These are phyloP conservation scores for Albugo laibachii DNA, from an alignment of 352 stramenopile genomes.

Conservation along the genomic window DNA sequence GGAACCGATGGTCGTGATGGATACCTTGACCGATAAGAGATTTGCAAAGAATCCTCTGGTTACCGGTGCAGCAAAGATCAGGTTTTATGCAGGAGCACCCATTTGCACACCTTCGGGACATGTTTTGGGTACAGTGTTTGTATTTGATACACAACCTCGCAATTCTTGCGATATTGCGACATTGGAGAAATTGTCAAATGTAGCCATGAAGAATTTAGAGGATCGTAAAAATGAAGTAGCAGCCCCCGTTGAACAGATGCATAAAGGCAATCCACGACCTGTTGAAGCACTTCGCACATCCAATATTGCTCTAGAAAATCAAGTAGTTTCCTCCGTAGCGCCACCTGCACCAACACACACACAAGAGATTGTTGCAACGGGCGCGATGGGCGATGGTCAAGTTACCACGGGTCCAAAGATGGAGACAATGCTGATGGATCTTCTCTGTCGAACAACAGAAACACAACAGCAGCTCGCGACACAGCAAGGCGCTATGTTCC, in stretches of 20 bases:
- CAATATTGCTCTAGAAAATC: background rate
- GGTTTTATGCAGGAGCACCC: conserved; percentile 66
- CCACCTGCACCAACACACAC: conserved; percentile 23
- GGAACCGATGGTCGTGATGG: conserved; percentile 77
- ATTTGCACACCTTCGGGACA: conserved; percentile 69
- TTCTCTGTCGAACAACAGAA: conserved; percentile 73
- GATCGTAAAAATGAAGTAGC: conserved; percentile 76
- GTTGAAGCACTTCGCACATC: background rate
- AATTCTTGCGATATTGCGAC: conserved; percentile 74
- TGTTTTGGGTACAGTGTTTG: conserved; percentile 68
- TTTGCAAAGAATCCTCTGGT: conserved; percentile 76
- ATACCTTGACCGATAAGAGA: conserved; percentile 68
- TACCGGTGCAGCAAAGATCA: conserved; percentile 65
- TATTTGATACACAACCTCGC: conserved; percentile 72
- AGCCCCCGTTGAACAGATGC: conserved; percentile 20
- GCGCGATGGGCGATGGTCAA: conserved; percentile 54
- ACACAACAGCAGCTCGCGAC: conserved; percentile 80
- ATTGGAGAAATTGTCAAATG: conserved; percentile 73
- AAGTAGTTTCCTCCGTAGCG: conserved; percentile 12
- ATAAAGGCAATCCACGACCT: conserved; percentile 6
- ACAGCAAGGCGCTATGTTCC: conserved; percentile 80
- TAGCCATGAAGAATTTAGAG: conserved; percentile 79
- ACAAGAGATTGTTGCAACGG: conserved; percentile 64
- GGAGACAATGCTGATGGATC: conserved; percentile 81
- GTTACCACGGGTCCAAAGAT: conserved; percentile 74